Base-by-base conservation (phyloP, 2,329 filamentous ascomycete genomes). In the Ophiognomonia clavigignenti-juglandacearum region DNA sequence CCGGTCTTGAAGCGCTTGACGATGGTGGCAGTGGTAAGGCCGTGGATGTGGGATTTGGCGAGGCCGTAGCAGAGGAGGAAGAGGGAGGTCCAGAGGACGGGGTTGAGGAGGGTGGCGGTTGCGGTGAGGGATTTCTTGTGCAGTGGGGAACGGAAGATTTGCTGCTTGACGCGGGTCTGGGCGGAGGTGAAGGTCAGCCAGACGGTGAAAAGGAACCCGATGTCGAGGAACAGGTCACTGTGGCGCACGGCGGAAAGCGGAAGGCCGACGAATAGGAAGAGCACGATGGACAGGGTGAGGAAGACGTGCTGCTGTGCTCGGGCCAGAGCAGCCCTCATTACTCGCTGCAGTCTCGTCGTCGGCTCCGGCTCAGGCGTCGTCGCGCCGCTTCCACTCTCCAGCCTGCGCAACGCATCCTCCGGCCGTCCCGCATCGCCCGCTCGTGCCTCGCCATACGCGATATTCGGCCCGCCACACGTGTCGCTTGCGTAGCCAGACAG, bases 31-130 rank as follows among this genome's bases (percentile, higher is more conserved):
- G 64, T 27, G 4, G 56, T 20, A 4, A 48, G 44, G 40, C 38
- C 22, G 39, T 54, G 56, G n/a, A 56, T 48, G 35, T 50, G 14
- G 54, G 58, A n/a, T 54, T 73, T 74, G 44, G 61, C 53, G 3
- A 67, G 60, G 2, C 65, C 64, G 56, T 75, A 77, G 22, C 61
- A 68, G 22, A 68, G 66, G 60, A 73, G 67, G 27, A 62, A 53
- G 6, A 75, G 60, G 0, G 72, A 73, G 2, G 70, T 73, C 47
- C 69, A 60, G 11, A 78, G 63, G 1, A 78, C 73, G 0, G 74
- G 66, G 44, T 77, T 77, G 51, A 71, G 63, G 3, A 70, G 53
- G 0, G 70, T 73, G 2, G 64, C 60, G 3, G 73, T 42, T 2
- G 43, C 39, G 8, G 35, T 23, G 19, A 64, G 43, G 4, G 53